A percentile compares a stretch with the other conserved stretches of the same genome.
Evolutionary conservation across 768 basidiomycete genomes (phyloP).

Genomic region (Lactifluus echinatus): DNA sequence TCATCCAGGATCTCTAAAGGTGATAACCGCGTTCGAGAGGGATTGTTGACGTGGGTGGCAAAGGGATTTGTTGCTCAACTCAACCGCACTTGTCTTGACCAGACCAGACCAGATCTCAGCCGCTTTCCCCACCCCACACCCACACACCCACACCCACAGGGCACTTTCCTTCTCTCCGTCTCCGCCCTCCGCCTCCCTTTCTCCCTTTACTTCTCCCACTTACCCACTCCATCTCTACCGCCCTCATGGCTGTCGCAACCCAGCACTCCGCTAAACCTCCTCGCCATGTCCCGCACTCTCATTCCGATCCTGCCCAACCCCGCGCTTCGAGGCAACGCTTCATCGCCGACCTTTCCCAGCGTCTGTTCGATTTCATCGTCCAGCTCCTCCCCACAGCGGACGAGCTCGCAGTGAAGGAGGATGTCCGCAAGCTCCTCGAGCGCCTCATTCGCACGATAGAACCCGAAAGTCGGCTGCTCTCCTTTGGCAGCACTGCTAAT

Average conservation of each 20-base stretch:
- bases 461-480: constrained; percentile 80
- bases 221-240: no score
- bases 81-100: no score
- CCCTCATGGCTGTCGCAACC: constrained; percentile 15
- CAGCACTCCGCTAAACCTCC: constrained; percentile 9
- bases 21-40: neutral
- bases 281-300: constrained; percentile 11
- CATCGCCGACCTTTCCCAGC: constrained; percentile 76
- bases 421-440: constrained; percentile 90
- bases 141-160: neutral
- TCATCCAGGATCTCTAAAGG: neutral
- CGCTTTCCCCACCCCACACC: no score
- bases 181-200: neutral
- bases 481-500: constrained; percentile 95
- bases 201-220: neutral
- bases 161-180: neutral
- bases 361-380: constrained; percentile 88
- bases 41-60: neutral
- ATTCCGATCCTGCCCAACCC: constrained; percentile 9
- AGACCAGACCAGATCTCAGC: no score
- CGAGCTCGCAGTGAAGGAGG: constrained; percentile 92
- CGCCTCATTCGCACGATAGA: constrained; percentile 92
- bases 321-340: constrained; percentile 51
- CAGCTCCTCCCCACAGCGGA: constrained; percentile 85
- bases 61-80: no score